Evolutionary conservation across 177 flowering plant species (phyloP), one percentile per base, ranked within the genome.

Genomic region (Vitis hybrid): DNA sequence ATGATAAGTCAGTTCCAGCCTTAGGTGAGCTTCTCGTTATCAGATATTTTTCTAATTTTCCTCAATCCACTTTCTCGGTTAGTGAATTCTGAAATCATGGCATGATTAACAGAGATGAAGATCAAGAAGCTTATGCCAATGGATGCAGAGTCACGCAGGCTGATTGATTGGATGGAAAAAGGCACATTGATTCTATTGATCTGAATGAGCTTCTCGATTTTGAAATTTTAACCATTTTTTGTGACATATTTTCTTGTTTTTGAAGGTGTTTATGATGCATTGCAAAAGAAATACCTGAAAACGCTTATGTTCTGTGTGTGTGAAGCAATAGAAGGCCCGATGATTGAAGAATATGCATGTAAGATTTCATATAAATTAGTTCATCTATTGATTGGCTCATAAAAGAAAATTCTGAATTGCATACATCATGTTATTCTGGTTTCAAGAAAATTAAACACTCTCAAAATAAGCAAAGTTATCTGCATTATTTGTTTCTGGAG

Each of bases 111-210:
- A 94, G 98, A 92, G 72, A 92, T 90, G 97, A 94, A 92, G 84
- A 91, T 94, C 67, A 94, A 94, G 83, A 94, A 92, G 81, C 91
- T 94, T n/a, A 88, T 89, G 93, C 97, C 98, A 2, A 82, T 91
- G 95, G 98, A 94, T 72, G 86, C 90, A 2, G 97, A 94, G 79
- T 92, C 98, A 11, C 87, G 97, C 27, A 86, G 97, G 73, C 80
- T 94, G 64, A 90, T 94, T 63, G 97, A 94, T 72, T 92, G 98
- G 97, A 92, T 94, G 98, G 97, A 94, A 79, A 92, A 94, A 88
- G 97, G 97, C 78, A 72, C 3, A 63, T 62, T 58, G 6, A 46
- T 68, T 56, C 64, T 59, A 17, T 56, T 60, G 0, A 60, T 18
- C 40, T 46, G 50, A 19, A n/a, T 14, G 8, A 9, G 6, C 48